Percentiles rank a stretch among this genome's conserved stretches.
These are phyloP conservation scores for Penicillium sp. DNA, from an alignment of 2,329 filamentous ascomycete species.

Conservation along the genomic window DNA sequence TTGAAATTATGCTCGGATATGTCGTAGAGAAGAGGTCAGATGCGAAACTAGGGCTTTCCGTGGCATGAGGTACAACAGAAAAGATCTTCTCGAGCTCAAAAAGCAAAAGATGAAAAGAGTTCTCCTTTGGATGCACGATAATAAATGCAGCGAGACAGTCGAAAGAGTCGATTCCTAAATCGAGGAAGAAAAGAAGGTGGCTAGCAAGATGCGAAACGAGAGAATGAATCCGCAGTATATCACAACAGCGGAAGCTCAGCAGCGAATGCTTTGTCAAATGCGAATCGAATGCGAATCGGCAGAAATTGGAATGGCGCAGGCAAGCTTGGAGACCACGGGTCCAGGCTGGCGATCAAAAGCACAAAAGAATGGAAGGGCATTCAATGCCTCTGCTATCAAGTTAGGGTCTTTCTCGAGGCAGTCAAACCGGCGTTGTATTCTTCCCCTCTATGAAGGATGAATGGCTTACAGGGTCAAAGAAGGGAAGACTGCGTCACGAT, in stretches of 20 bases:
- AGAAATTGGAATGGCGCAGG: neutral
- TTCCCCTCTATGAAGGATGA: neutral
- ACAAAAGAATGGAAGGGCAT: slow-evolving; percentile 33
- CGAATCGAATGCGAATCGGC: neutral
- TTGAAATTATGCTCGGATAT: slow-evolving; percentile 1
- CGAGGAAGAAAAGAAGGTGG: slow-evolving; percentile 12
- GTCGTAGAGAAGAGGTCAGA: neutral
- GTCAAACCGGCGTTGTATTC: neutral
- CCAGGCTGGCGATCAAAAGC: slow-evolving; percentile 26
- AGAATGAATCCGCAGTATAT: slow-evolving; percentile 4
- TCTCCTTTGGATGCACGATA: neutral
- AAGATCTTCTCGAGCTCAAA: neutral
- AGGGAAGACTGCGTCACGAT: slow-evolving; percentile 15
- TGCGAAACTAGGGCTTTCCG: slow-evolving; percentile 8
- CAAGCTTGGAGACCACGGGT: slow-evolving; percentile 24
- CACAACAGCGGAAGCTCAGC: neutral
- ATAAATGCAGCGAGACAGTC: neutral
- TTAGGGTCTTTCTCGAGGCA: slow-evolving; percentile 6
- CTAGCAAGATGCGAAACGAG: slow-evolving; percentile 13
- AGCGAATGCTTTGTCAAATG: slow-evolving; percentile 1
- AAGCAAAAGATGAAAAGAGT: neutral
- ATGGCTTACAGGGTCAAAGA: slow-evolving; percentile 27
- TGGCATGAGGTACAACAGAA: slow-evolving; percentile 17
- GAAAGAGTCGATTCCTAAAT: slow-evolving; percentile 19
- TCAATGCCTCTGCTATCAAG: slow-evolving; percentile 37